phyloP scores from a whole-genome alignment of 2,329 filamentous ascomycete species.

The Lecanoromycetidae sp. region DNA sequence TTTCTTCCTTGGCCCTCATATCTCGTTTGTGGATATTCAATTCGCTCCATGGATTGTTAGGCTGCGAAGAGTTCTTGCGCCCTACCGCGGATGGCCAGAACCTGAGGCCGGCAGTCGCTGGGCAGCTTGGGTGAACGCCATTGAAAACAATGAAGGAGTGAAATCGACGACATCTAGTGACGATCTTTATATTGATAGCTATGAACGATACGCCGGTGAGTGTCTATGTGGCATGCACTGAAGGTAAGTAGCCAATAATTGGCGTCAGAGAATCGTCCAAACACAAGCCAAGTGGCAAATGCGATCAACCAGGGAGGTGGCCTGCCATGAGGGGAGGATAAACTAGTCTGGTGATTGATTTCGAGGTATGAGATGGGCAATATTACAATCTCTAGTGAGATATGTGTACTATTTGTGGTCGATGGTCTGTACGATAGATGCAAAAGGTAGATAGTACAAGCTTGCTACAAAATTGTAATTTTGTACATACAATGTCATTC shows the following conservation, averaged over 20 bases:
- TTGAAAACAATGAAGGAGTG: conserved; percentile 53
- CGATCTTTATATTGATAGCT: conserved; percentile 54
- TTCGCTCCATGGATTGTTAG: conserved; percentile 64
- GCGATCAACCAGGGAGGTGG: conserved; percentile 46
- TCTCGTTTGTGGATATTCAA: conserved; percentile 60
- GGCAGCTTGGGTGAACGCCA: conserved; percentile 57
- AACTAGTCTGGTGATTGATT: neutral
- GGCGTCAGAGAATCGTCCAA: conserved; percentile 43
- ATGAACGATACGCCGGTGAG: conserved; percentile 50
- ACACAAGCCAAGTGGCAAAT: conserved; percentile 46
- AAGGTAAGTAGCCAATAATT: neutral
- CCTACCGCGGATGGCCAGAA: conserved; percentile 54
- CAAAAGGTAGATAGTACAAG: too few species aligned
- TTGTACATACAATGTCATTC: too few species aligned
- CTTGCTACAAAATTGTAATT: too few species aligned
- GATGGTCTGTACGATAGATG: too few species aligned
- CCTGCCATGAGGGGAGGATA: conserved; percentile 33
- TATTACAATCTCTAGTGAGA: neutral
- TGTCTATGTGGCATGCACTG: conserved; percentile 17
- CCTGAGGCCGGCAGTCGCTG: conserved; percentile 52
- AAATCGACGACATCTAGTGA: conserved; percentile 55
- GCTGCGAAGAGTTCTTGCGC: conserved; percentile 51
- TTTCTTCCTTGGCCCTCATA: conserved; percentile 50
- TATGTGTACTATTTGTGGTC: neutral
- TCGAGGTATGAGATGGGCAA: neutral